These are phyloP conservation scores for Solanum hybrid DNA, from an alignment of 305 asterid species.

Conservation along the genomic window DNA sequence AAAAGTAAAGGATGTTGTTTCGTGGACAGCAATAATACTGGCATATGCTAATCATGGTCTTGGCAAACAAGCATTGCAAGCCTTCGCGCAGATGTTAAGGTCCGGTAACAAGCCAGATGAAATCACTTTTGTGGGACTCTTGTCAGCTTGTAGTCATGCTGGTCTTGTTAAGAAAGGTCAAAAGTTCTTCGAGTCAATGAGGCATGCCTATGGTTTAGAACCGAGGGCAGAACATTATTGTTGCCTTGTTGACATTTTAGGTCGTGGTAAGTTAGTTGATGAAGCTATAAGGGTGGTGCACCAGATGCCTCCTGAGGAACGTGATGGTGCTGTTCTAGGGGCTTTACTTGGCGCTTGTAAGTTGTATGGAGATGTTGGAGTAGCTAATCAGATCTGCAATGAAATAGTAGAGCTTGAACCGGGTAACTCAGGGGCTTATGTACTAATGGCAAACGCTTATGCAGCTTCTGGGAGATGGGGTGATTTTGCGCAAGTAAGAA, in stretches of 20 bases:
- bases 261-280: constrained; percentile 56
- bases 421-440: constrained; percentile 51
- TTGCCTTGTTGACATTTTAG: constrained; percentile 76
- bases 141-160: constrained; percentile 82
- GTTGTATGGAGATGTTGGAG: constrained; percentile 49
- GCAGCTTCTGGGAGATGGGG: constrained; percentile 69
- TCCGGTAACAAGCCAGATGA: constrained; percentile 56
- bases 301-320: constrained; percentile 52
- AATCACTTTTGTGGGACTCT: constrained; percentile 53
- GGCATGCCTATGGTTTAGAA: constrained; percentile 39
- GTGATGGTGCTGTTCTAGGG: constrained; percentile 61
- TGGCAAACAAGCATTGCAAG: constrained; percentile 48
- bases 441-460: constrained; percentile 49
- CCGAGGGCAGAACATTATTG: constrained; percentile 60
- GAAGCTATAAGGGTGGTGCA: constrained; percentile 54
- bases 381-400: constrained; percentile 38
- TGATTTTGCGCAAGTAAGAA: constrained; percentile 47
- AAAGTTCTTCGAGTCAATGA: constrained; percentile 55
- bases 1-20: constrained; percentile 47
- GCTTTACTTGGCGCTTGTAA: constrained; percentile 60
- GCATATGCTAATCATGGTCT: constrained; percentile 70
- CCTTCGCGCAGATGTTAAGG: constrained; percentile 59
- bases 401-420: constrained; percentile 62
- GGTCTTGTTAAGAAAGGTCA: constrained; percentile 75
- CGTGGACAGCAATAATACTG: constrained; percentile 68